phyloP scores from a whole-genome alignment of 2,329 filamentous ascomycete genomes.

The Aspergillus fijiensis region DNA sequence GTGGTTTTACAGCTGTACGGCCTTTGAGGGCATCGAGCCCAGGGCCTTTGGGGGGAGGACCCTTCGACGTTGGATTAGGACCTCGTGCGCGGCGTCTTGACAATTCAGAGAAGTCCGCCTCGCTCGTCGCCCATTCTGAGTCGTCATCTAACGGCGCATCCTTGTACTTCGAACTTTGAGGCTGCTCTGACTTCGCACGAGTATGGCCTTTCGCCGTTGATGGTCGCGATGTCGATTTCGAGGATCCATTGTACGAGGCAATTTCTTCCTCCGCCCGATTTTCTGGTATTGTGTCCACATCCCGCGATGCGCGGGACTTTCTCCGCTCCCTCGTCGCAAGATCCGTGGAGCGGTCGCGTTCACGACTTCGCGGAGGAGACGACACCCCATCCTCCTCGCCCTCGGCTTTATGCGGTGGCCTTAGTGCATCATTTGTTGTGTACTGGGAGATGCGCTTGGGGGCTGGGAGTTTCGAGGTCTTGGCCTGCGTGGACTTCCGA shows the following conservation, averaged over 20 bases:
- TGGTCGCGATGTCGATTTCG: conserved; percentile 23
- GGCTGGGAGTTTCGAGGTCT: conserved; percentile 40
- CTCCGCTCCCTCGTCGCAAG: conserved; percentile 27
- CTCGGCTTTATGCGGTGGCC: conserved; percentile 23
- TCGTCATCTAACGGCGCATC: conserved; percentile 32
- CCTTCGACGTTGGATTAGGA: conserved; percentile 19
- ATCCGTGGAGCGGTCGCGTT: conserved; percentile 31
- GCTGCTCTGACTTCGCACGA: conserved; percentile 24
- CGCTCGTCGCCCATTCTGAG: conserved; percentile 39
- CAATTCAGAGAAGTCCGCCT: conserved; percentile 41
- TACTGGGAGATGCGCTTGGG: conserved; percentile 46
- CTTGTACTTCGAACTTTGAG: conserved; percentile 25
- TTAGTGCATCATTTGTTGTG: conserved; percentile 33
- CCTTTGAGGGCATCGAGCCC: conserved; percentile 18
- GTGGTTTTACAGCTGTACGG: conserved; percentile 28
- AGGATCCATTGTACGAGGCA: conserved; percentile 16
- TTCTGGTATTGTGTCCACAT: conserved; percentile 23
- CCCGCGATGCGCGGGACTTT: conserved; percentile 21
- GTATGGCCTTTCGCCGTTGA: conserved; percentile 25
- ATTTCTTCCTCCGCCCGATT: conserved; percentile 22
- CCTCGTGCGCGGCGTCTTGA: conserved; percentile 37
- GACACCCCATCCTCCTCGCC: conserved; percentile 28
- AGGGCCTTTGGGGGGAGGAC: conserved; percentile 2
- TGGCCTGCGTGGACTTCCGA: conserved; percentile 47
- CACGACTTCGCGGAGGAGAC: conserved; percentile 26